Conservation (phyloP, 495 filamentous ascomycete genomes). For the Aspergillus haitiensis region DNA sequence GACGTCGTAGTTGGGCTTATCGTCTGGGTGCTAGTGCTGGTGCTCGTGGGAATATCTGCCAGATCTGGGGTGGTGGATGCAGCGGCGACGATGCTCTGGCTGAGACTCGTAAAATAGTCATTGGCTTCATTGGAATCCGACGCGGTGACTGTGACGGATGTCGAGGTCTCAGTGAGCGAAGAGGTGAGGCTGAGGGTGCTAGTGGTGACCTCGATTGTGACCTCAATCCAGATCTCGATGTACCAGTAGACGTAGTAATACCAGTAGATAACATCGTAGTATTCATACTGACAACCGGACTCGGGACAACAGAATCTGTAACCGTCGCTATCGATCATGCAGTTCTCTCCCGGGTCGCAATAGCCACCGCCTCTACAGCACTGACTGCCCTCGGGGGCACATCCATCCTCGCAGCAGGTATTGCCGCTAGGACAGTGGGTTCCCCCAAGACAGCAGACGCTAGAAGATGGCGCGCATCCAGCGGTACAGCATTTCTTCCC, state of each 20-base stretch:
- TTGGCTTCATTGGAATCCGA: not conserved
- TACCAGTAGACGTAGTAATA: constrained; percentile 17
- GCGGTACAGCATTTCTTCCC: not conserved
- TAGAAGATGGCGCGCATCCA: not conserved
- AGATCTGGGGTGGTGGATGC: constrained; percentile 5
- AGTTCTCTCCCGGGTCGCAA: not conserved
- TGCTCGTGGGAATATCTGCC: not conserved
- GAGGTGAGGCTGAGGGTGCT: constrained; percentile 5
- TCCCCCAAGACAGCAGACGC: not conserved
- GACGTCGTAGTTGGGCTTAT: no score
- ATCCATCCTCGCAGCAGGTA: not conserved
- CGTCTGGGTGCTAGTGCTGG: not conserved
- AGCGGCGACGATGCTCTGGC: not conserved
- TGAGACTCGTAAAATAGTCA: not conserved
- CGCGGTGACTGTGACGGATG: not conserved
- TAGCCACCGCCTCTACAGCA: constrained; percentile 1
- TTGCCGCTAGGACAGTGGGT: not conserved
- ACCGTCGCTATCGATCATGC: not conserved
- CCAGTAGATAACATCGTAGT: constrained; percentile 13
- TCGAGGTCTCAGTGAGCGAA: not conserved
- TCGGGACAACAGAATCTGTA: not conserved
- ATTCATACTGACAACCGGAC: not conserved
- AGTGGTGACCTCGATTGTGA: not conserved
- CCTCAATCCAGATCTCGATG: constrained; percentile 4
- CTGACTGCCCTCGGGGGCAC: not conserved